Percentiles rank a stretch among this genome's conserved stretches.
These are phyloP conservation scores for Platanthera guangdongensis DNA, from an alignment of 106 monocot species.

Conservation along the genomic window DNA sequence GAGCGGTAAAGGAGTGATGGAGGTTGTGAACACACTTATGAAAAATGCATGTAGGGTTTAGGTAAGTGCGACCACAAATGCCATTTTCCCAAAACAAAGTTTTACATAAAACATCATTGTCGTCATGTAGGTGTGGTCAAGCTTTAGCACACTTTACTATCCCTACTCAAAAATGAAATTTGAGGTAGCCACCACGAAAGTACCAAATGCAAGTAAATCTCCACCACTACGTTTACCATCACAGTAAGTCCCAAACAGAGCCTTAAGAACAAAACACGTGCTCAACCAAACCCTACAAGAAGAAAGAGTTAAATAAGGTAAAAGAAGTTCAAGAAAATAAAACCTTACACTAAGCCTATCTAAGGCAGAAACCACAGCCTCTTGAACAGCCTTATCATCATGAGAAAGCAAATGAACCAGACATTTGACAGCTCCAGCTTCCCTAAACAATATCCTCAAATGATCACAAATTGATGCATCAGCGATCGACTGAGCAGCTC, in stretches of 20 bases:
- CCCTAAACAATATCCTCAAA: conserved; percentile 67
- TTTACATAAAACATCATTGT: too few relatives aligned
- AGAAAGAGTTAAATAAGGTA: background rate
- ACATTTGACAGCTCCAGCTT: conserved; percentile 66
- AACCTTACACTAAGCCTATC: conserved; percentile 78
- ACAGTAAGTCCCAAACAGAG: background rate
- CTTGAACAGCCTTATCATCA: conserved; percentile 28
- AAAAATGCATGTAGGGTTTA: too few relatives aligned
- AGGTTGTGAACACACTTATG: too few relatives aligned
- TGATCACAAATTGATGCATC: conserved; percentile 64
- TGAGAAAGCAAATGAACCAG: conserved; percentile 53
- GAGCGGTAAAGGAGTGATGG: too few relatives aligned
- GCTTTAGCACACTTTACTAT: too few relatives aligned
- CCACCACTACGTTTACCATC: background rate
- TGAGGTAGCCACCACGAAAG: too few relatives aligned
- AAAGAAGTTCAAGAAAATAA: background rate
- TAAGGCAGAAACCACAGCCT: conserved; percentile 56
- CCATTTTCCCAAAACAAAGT: too few relatives aligned
- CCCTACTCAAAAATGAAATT: too few relatives aligned
- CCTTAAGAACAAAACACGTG: background rate
- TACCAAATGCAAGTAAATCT: too few relatives aligned
- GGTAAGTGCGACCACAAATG: too few relatives aligned
- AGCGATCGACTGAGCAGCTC: conserved; percentile 64
- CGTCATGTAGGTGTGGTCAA: too few relatives aligned
- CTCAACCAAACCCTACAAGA: background rate